Conservation (phyloP, 176 grass and related monocot genomes). For the Avena insularis region DNA sequence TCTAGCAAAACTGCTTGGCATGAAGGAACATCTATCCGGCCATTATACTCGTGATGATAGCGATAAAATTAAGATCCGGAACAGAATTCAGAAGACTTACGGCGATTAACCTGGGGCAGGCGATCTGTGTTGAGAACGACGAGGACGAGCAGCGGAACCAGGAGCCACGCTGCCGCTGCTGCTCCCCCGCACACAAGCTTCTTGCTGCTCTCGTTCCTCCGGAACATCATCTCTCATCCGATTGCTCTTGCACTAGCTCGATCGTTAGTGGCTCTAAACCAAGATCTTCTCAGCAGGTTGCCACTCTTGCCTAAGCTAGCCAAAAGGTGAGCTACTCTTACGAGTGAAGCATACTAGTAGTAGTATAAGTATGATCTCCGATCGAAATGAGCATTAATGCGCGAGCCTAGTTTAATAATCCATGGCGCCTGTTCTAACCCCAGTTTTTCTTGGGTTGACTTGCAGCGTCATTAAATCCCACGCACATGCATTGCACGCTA, state of each 20-base stretch:
- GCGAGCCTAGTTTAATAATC: constrained; percentile 17
- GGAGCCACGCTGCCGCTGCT: constrained; percentile 19
- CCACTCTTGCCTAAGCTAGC: too few relatives aligned
- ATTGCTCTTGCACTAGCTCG: not conserved
- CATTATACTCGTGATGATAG: not conserved
- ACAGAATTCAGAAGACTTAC: not conserved
- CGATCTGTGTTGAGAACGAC: constrained; percentile 34
- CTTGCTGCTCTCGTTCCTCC: not conserved
- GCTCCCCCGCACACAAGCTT: constrained; percentile 3
- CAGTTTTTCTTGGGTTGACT: constrained; percentile 20
- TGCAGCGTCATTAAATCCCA: constrained; percentile 25
- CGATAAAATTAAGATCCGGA: not conserved
- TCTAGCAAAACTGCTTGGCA: too few relatives aligned
- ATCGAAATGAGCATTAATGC: not conserved
- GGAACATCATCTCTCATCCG: constrained; percentile 25
- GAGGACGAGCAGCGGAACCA: constrained; percentile 40
- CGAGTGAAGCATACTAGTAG: not conserved
- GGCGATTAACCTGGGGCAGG: not conserved
- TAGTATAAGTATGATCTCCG: not conserved
- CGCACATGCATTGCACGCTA: constrained; percentile 18
- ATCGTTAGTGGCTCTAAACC: not conserved
- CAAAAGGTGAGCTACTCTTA: not conserved
- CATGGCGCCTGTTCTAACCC: not conserved
- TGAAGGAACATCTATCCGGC: not conserved
- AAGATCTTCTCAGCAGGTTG: not conserved